These are phyloP conservation scores for Kluyveromyces aestuarii DNA, from an alignment of 805 yeast species.

Conservation along the genomic window DNA sequence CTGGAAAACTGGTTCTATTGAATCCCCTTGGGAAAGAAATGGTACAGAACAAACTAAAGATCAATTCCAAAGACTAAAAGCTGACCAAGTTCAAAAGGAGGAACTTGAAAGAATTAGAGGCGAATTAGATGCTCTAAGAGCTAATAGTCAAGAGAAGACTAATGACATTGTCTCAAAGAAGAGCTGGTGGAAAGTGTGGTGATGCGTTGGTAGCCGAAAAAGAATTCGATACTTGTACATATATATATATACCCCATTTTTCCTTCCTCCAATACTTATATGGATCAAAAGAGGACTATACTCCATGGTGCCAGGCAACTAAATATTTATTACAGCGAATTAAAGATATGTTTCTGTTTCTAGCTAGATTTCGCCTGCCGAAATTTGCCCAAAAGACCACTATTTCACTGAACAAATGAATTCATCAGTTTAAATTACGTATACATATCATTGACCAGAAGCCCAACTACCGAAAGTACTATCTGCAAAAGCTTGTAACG, in stretches of 20 bases:
- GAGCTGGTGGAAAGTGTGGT: constrained; percentile 29
- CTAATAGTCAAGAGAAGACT: constrained; percentile 31
- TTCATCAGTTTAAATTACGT: too few species aligned
- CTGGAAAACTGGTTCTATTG: constrained; percentile 70
- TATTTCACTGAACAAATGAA: too few species aligned
- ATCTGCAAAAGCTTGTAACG: constrained; percentile 26
- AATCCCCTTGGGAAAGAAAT: constrained; percentile 53
- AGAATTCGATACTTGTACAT: neutral
- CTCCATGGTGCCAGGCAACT: too few species aligned
- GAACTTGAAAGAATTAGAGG: constrained; percentile 23
- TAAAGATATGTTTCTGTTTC: neutral
- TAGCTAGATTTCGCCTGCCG: neutral
- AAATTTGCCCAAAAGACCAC: too few species aligned
- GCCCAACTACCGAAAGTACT: constrained; percentile 30
- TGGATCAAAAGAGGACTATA: neutral
- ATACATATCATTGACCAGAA: constrained; percentile 18
- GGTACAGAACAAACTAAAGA: constrained; percentile 26
- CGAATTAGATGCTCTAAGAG: constrained; percentile 35
- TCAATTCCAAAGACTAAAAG: constrained; percentile 34
- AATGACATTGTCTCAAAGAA: constrained; percentile 24
- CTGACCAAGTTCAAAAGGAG: constrained; percentile 25
- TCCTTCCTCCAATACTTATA: constrained; percentile 1
- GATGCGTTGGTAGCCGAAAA: neutral
- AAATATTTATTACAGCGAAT: neutral
- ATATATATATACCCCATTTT: constrained; percentile 3